Conservation (phyloP, 2,329 filamentous ascomycete genomes). For the Cladorrhinum sp. region DNA sequence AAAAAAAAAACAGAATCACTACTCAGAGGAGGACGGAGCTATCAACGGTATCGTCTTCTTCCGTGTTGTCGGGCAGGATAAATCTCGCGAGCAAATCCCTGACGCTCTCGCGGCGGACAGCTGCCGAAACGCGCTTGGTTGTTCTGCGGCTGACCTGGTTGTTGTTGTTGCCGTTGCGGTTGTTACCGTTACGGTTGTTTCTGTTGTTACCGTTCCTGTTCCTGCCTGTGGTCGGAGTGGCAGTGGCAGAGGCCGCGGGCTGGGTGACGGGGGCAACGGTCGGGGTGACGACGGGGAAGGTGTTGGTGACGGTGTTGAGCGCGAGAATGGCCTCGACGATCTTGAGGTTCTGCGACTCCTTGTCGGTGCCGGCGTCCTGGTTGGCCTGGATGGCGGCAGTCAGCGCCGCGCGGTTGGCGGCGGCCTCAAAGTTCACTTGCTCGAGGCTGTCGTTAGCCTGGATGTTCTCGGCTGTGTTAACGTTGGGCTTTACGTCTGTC, state of each 20-base stretch:
- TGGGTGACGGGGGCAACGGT: background rate
- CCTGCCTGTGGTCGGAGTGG: background rate
- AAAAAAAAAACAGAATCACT: background rate
- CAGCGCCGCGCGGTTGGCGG: conserved; percentile 51
- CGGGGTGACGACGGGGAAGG: conserved; percentile 14
- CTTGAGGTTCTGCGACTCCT: conserved; percentile 32
- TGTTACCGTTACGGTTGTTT: background rate
- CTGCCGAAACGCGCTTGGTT: background rate
- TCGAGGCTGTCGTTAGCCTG: conserved; percentile 44
- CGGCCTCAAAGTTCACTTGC: conserved; percentile 46
- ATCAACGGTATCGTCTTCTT: background rate
- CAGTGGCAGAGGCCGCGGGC: background rate
- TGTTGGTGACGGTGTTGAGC: conserved; percentile 19
- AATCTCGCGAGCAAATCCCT: conserved; percentile 5
- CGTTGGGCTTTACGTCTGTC: conserved; percentile 40
- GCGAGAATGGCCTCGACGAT: conserved; percentile 34
- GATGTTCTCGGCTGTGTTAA: conserved; percentile 46
- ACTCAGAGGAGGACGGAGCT: background rate
- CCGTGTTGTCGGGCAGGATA: background rate
- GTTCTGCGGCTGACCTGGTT: background rate
- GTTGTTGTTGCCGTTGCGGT: background rate
- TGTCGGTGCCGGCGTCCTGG: conserved; percentile 38
- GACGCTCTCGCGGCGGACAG: background rate
- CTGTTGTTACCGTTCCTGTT: background rate
- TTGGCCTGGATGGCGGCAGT: conserved; percentile 44